Conservation (phyloP, 805 yeast species). For the Starmerella bombicola region DNA sequence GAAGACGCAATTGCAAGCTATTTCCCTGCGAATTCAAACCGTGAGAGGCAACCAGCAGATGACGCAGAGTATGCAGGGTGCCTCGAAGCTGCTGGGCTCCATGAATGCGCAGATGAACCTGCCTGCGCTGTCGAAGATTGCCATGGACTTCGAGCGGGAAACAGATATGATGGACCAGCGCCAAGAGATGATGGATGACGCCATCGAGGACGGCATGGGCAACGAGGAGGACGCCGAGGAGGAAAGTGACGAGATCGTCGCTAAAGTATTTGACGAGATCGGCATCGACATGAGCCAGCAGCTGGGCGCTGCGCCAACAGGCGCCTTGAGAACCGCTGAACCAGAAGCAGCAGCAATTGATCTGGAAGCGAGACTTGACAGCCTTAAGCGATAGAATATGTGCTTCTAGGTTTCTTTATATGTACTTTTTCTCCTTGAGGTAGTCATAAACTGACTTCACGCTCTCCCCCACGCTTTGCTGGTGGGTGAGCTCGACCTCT, state of each 20-base stretch:
- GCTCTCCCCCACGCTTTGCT: constrained; percentile 64
- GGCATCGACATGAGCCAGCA: constrained; percentile 66
- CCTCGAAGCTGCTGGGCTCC: constrained; percentile 68
- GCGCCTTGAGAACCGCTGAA: constrained; percentile 31
- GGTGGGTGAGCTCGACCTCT: constrained; percentile 71
- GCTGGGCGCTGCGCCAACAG: constrained; percentile 39
- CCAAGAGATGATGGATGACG: constrained; percentile 98
- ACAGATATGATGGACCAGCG: constrained; percentile 96
- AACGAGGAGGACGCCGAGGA: constrained; percentile 68
- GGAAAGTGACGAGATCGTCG: constrained; percentile 81
- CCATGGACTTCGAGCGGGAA: constrained; percentile 90
- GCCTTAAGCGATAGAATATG: constrained; percentile 44
- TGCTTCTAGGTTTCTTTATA: constrained; percentile 2
- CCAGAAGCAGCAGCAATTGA: constrained; percentile 51
- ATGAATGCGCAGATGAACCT: constrained; percentile 86
- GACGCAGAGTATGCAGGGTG: constrained; percentile 90
- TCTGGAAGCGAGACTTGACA: constrained; percentile 75
- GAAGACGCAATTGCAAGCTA: constrained; percentile 94
- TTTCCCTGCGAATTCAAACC: constrained; percentile 78
- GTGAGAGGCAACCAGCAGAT: constrained; percentile 90
- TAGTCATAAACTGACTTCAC: constrained; percentile 61
- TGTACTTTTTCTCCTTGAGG: constrained; percentile 17
- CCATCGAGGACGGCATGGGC: constrained; percentile 92
- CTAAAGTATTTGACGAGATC: constrained; percentile 86
- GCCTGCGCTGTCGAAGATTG: constrained; percentile 75